Evolutionary conservation across 768 basidiomycete genomes (phyloP).

Genomic region (Amanita thiersii): DNA sequence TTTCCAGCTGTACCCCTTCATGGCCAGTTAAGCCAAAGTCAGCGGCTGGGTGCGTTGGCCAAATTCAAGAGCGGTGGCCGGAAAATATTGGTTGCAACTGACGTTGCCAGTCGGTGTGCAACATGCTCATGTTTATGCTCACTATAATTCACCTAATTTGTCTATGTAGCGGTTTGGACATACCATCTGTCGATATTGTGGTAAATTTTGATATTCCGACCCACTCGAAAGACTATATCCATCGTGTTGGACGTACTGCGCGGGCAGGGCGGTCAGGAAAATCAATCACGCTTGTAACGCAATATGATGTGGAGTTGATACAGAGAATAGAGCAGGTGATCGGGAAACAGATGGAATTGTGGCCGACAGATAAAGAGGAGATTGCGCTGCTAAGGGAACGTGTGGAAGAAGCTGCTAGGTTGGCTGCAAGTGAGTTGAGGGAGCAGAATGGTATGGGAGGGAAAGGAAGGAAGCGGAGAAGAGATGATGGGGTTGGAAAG

Average conservation of each 20-base stretch:
- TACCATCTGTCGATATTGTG: constrained; percentile 91
- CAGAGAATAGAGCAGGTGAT: constrained; percentile 92
- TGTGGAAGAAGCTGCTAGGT: constrained; percentile 76
- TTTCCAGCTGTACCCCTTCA: constrained; percentile 96
- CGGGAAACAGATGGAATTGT: constrained; percentile 87
- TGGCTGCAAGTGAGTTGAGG: constrained; percentile 76
- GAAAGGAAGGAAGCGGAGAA: constrained; percentile 31
- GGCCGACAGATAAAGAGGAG: constrained; percentile 83
- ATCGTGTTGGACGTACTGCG: constrained; percentile 95
- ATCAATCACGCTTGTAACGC: constrained; percentile 94
- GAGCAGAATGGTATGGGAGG: constrained; percentile 51
- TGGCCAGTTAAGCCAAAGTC: constrained; percentile 90
- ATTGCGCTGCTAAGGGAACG: constrained; percentile 81
- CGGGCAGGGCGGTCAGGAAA: constrained; percentile 97
- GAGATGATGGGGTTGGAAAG: constrained; percentile 38
- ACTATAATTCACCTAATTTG: constrained; percentile 1
- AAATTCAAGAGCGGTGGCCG: constrained; percentile 96
- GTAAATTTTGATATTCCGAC: constrained; percentile 98
- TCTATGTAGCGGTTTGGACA: constrained; percentile 74
- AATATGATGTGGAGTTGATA: constrained; percentile 95
- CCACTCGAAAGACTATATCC: constrained; percentile 98
- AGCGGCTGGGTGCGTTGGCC: constrained; percentile 83
- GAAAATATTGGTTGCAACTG: constrained; percentile 89
- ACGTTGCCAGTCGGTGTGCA: constrained; percentile 84
- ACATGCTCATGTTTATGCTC: not conserved